A percentile compares a stretch with the other conserved stretches of the same genome.
phyloP scores from a whole-genome alignment of 306 rosid species.

The Pachyrhizus erosus region DNA sequence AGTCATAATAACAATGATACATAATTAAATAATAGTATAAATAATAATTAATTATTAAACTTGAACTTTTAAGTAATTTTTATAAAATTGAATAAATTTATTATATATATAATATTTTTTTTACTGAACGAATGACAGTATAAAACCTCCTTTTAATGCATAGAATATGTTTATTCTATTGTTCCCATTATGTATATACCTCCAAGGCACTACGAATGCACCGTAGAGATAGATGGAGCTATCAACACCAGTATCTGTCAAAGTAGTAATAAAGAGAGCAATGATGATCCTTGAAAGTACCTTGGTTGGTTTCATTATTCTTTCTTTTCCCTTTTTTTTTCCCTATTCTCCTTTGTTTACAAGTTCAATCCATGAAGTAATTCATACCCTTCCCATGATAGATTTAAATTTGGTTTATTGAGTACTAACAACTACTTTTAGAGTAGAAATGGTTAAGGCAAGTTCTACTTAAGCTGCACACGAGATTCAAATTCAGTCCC shows the following conservation, averaged over 20 bases:
- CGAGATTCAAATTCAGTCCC: slow-evolving; percentile 39
- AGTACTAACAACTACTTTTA: not conserved
- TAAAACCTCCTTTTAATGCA: not conserved
- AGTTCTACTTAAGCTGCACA: slow-evolving; percentile 19
- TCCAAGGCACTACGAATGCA: slow-evolving; percentile 21
- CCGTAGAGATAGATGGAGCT: slow-evolving; percentile 25
- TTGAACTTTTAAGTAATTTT: not conserved
- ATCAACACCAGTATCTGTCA: slow-evolving; percentile 29
- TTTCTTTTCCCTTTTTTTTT: slow-evolving; percentile 28
- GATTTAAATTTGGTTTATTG: slow-evolving; percentile 4
- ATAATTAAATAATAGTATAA: too few species aligned
- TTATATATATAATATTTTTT: not conserved
- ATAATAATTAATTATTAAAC: not conserved
- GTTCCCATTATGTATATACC: slow-evolving; percentile 14
- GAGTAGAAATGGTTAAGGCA: not conserved
- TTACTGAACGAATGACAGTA: too few species aligned
- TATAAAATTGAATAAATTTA: not conserved
- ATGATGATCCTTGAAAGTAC: slow-evolving; percentile 57
- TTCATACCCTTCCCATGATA: slow-evolving; percentile 33
- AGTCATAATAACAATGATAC: too few species aligned
- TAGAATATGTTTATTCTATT: not conserved
- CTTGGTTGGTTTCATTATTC: slow-evolving; percentile 47
- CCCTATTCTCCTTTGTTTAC: slow-evolving; percentile 24
- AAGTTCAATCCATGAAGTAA: slow-evolving; percentile 42
- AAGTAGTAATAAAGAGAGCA: slow-evolving; percentile 53